Percentiles rank a stretch among this genome's conserved stretches.
These are phyloP conservation scores for Paragyromitra xinjiangensis DNA, from an alignment of 495 filamentous ascomycete species.

Conservation along the genomic window DNA sequence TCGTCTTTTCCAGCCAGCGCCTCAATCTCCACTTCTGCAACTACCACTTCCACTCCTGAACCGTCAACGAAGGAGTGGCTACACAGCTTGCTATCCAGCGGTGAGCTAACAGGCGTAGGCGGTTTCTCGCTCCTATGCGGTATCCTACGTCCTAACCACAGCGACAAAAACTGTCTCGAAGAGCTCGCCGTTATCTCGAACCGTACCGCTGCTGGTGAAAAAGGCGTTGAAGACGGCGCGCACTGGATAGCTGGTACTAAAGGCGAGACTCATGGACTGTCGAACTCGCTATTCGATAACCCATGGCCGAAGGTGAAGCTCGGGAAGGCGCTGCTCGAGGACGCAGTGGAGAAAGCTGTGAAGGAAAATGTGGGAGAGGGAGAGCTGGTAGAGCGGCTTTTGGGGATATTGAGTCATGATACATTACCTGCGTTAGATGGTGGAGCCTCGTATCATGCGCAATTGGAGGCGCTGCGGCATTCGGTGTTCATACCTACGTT, in stretches of 20 bases:
- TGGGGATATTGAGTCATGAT: slow-evolving; percentile 73
- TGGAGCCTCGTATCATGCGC: slow-evolving; percentile 69
- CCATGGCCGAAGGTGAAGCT: slow-evolving; percentile 84
- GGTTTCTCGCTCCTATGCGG: slow-evolving; percentile 95
- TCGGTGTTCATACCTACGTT: slow-evolving; percentile 83
- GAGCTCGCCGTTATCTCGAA: slow-evolving; percentile 89
- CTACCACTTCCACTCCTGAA: background rate
- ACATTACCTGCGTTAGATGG: slow-evolving; percentile 72
- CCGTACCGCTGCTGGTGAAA: slow-evolving; percentile 71
- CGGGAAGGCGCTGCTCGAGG: slow-evolving; percentile 63
- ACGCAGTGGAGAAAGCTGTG: slow-evolving; percentile 60
- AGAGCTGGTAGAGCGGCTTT: slow-evolving; percentile 73
- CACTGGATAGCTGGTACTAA: slow-evolving; percentile 73
- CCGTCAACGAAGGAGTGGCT: slow-evolving; percentile 71
- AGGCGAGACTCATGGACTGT: slow-evolving; percentile 78
- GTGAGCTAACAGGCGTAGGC: slow-evolving; percentile 77
- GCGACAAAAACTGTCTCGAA: slow-evolving; percentile 60
- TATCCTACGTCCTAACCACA: slow-evolving; percentile 65
- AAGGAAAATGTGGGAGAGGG: slow-evolving; percentile 66
- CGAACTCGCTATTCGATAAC: slow-evolving; percentile 81
- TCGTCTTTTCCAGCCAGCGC: slow-evolving; percentile 47
- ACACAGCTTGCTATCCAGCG: slow-evolving; percentile 69
- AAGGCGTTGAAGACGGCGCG: slow-evolving; percentile 59
- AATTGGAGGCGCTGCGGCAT: slow-evolving; percentile 73
- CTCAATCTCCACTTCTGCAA: slow-evolving; percentile 23